A percentile compares a stretch with the other conserved stretches of the same genome.
These are phyloP conservation scores for Phoma sp. DNA, from an alignment of 2,329 filamentous ascomycete species.

Conservation along the genomic window DNA sequence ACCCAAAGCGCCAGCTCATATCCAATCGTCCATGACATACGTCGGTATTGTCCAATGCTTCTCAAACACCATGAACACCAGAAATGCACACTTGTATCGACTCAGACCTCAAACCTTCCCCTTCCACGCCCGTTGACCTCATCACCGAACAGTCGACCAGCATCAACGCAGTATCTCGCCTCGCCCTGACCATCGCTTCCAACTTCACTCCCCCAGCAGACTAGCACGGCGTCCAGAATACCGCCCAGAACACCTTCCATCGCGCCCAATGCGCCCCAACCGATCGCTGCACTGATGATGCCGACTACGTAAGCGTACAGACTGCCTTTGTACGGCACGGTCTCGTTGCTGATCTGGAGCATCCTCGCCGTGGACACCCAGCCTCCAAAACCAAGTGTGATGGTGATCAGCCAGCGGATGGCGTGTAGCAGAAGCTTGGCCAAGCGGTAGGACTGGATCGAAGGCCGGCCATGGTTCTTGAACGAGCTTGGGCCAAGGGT, in stretches of 20 bases:
- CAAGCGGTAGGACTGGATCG: slow-evolving; percentile 85
- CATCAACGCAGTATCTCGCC: slow-evolving; percentile 87
- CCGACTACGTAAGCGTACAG: slow-evolving; percentile 95
- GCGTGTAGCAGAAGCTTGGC: slow-evolving; percentile 92
- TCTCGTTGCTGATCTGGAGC: slow-evolving; percentile 67
- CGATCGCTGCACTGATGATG: slow-evolving; percentile 89
- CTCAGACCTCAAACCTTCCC: slow-evolving; percentile 38
- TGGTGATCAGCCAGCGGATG: slow-evolving; percentile 88
- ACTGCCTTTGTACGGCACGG: slow-evolving; percentile 68
- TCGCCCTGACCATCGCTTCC: slow-evolving; percentile 64
- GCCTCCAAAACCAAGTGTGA: slow-evolving; percentile 89
- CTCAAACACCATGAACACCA: neutral
- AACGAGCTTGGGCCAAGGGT: slow-evolving; percentile 58
- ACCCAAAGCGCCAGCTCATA: slow-evolving; percentile 2
- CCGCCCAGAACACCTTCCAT: slow-evolving; percentile 89
- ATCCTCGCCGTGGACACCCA: slow-evolving; percentile 93
- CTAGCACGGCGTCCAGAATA: slow-evolving; percentile 85
- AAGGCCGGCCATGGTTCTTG: slow-evolving; percentile 51
- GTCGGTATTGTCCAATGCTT: neutral
- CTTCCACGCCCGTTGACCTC: slow-evolving; percentile 35
- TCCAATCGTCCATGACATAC: neutral
- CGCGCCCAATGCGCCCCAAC: slow-evolving; percentile 89
- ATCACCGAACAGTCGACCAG: slow-evolving; percentile 83
- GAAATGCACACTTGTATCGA: neutral
- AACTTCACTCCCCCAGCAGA: slow-evolving; percentile 92